Conservation (phyloP, 192 early-diverging fungal genomes). For the Oehlia diaphana region DNA sequence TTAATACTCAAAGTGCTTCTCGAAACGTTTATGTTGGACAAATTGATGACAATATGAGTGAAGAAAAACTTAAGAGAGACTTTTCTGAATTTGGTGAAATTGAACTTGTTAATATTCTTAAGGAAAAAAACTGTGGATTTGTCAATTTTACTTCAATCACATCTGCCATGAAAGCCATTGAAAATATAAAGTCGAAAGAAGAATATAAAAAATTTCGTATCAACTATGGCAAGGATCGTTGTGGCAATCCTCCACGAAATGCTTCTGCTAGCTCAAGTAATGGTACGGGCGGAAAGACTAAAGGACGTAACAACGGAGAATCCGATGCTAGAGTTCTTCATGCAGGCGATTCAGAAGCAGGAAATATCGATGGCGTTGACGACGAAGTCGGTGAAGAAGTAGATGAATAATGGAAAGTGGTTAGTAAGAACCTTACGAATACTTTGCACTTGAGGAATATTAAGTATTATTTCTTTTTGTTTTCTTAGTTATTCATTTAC, state of each 20-base stretch:
- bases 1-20: constrained; percentile 50
- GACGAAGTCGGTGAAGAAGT: constrained; percentile 19
- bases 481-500: neutral
- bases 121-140: constrained; percentile 83
- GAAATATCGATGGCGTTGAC: constrained; percentile 13
- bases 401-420: constrained; percentile 18
- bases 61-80: constrained; percentile 70
- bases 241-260: constrained; percentile 66
- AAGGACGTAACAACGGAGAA: constrained; percentile 30
- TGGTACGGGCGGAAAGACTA: neutral
- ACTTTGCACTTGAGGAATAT: neutral
- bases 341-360: constrained; percentile 18
- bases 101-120: constrained; percentile 79
- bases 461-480: neutral
- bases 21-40: constrained; percentile 83
- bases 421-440: neutral
- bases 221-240: constrained; percentile 89
- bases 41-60: constrained; percentile 62
- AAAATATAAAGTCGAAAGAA: constrained; percentile 59
- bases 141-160: constrained; percentile 82
- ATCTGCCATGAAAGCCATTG: constrained; percentile 77
- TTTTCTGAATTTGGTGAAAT: constrained; percentile 87
- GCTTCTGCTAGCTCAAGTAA: neutral
- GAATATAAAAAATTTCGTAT: constrained; percentile 63
- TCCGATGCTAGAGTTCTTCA: constrained; percentile 31